Conservation (phyloP, 345 rosid species). For the Hirschfeldia incana region DNA sequence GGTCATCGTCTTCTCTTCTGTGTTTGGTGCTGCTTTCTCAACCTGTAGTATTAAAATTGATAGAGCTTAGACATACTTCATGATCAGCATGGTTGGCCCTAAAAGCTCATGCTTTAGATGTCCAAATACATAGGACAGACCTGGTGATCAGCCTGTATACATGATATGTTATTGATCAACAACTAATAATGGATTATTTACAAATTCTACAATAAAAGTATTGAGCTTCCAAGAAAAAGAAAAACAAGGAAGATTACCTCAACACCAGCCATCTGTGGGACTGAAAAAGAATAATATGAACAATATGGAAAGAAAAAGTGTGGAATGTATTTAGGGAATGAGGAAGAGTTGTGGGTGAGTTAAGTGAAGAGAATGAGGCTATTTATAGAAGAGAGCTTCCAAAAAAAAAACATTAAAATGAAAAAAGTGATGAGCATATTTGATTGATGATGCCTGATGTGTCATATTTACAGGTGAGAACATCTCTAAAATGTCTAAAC, state of each 20-base stretch:
- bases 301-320: slow-evolving; percentile 1
- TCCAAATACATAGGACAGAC: background rate
- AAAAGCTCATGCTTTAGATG: background rate
- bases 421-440: background rate
- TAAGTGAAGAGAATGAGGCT: slow-evolving; percentile 38
- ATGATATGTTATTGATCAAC: background rate
- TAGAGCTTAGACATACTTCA: background rate
- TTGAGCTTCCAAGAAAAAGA: background rate
- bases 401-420: background rate
- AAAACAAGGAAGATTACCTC: slow-evolving; percentile 50
- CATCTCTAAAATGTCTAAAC: background rate
- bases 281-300: background rate
- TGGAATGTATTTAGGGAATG: background rate
- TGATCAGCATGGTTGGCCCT: background rate
- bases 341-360: slow-evolving; percentile 23
- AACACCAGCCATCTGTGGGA: slow-evolving; percentile 63
- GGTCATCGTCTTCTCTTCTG: slow-evolving; percentile 41
- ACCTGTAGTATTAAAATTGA: background rate
- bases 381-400: slow-evolving; percentile 27
- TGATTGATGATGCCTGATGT: background rate
- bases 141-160: background rate
- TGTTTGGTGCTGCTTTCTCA: slow-evolving; percentile 28
- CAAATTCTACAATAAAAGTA: background rate
- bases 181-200: background rate
- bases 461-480: background rate